phyloP scores from a whole-genome alignment of 495 filamentous ascomycete species.

The Schizothecium vesticola region DNA sequence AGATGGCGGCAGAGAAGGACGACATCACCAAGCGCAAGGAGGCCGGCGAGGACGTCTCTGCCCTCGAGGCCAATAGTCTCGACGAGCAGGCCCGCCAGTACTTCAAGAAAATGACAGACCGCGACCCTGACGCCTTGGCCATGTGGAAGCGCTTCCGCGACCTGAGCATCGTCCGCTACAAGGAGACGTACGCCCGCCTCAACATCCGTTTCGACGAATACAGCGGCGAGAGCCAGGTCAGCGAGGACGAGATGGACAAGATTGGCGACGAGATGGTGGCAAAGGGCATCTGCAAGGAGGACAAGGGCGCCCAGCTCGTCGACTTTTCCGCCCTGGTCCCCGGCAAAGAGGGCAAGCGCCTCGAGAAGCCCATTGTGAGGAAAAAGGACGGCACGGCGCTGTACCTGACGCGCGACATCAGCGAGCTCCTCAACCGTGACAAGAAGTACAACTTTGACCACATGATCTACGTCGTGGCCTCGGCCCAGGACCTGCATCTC shows the following conservation, averaged over 20 bases:
- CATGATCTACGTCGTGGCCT: conserved; percentile 65
- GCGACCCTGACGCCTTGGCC: conserved; percentile 67
- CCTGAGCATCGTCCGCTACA: conserved; percentile 80
- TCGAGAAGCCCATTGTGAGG: conserved; percentile 51
- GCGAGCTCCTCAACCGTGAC: conserved; percentile 53
- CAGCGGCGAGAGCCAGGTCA: conserved; percentile 89
- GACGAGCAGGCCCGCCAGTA: conserved; percentile 66
- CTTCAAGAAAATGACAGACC: conserved; percentile 89
- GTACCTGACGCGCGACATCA: conserved; percentile 63
- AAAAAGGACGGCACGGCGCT: conserved; percentile 59
- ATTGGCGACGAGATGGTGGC: conserved; percentile 61
- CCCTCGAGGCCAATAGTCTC: conserved; percentile 46
- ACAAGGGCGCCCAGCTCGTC: conserved; percentile 82
- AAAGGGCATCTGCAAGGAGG: conserved; percentile 68
- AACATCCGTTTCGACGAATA: conserved; percentile 95
- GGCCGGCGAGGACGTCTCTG: conserved; percentile 45
- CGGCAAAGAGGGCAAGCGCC: conserved; percentile 52
- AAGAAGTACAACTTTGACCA: conserved; percentile 62
- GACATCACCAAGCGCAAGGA: conserved; percentile 41
- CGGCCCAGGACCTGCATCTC: conserved; percentile 56
- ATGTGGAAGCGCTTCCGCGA: conserved; percentile 86
- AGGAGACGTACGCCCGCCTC: conserved; percentile 41
- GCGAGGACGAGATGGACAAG: conserved; percentile 71
- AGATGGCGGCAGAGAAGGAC: conserved; percentile 53
- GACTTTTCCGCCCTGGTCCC: conserved; percentile 73